Base-by-base conservation (phyloP, 768 basidiomycete species). In the Serendipita sp. region DNA sequence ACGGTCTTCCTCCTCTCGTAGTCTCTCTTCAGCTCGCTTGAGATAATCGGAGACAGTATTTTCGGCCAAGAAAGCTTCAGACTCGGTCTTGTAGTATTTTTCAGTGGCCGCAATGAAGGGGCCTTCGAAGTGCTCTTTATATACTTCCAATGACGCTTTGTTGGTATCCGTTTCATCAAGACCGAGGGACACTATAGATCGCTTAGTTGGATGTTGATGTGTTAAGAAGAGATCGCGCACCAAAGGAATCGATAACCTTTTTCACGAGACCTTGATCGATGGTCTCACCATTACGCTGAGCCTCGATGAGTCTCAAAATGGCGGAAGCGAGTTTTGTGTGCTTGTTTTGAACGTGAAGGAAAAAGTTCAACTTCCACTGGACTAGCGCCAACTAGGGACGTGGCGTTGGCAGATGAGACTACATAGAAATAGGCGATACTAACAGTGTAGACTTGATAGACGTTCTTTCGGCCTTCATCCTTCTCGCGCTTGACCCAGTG, bases 401-500 rank as follows among this genome's bases (percentile, higher is more conserved):
- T 46, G 40, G 11, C 27, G 34, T 65, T 27, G 52, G 60, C 23
- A 10, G 23, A 31, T n/a, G 77, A 45, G 81, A 81, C 68, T 75
- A 44, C 81, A 82, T 68, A 71, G 67, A 4, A 23, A 62, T n/a
- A 55, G 45, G 34, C 62, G 11, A 40, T 3, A 75, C 86, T 71
- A 68, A 95, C 94, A 31, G 95, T 99, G 72, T 98, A 98, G 18
- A 99, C 91, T 0, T 85, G 85, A 75, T 97, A 98, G 23, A 98
- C 88, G 46, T 86, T 87, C 74, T 91, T 94, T 69, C 94, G 80
- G 15, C 96, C 96, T 73, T 98, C 95, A 69, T 98, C 95, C 71
- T 94, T 84, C 73, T 99, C 96, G 62, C 95, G 82, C 77, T 94
- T 95, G 48, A 99, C 95, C 96, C 96, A 99, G 75, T 98, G 93